Percentiles rank a stretch among this genome's conserved stretches.
These are phyloP conservation scores for Fusarium sp. DNA, from an alignment of 2,329 filamentous ascomycete genomes.

Conservation along the genomic window DNA sequence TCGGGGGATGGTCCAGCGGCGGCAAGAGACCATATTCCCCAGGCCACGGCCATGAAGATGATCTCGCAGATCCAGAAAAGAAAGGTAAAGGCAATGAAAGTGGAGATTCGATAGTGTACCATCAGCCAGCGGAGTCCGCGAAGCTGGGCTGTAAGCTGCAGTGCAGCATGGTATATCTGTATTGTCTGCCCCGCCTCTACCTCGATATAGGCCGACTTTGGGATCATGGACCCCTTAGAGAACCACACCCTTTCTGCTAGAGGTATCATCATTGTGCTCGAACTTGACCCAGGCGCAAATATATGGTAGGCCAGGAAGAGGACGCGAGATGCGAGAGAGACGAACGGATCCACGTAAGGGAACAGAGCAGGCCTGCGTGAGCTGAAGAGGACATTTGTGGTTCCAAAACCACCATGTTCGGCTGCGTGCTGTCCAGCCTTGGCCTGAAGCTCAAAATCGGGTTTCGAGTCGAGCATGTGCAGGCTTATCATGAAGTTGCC, in stretches of 20 bases:
- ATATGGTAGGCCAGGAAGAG: slow-evolving; percentile 77
- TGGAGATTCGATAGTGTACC: slow-evolving; percentile 81
- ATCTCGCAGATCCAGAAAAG: slow-evolving; percentile 85
- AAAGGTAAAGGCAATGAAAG: slow-evolving; percentile 75
- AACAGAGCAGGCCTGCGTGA: slow-evolving; percentile 82
- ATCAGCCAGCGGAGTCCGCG: slow-evolving; percentile 85
- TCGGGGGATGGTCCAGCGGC: slow-evolving; percentile 42
- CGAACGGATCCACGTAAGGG: slow-evolving; percentile 79
- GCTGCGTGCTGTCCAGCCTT: slow-evolving; percentile 47
- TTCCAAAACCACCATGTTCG: slow-evolving; percentile 51
- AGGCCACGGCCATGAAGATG: slow-evolving; percentile 72
- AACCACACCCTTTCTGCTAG: slow-evolving; percentile 84
- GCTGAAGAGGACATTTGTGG: slow-evolving; percentile 62
- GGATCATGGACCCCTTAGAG: slow-evolving; percentile 52
- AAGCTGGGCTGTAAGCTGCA: slow-evolving; percentile 80
- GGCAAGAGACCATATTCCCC: slow-evolving; percentile 65
- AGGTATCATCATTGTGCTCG: slow-evolving; percentile 70
- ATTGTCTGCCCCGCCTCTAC: slow-evolving; percentile 76
- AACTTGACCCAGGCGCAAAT: slow-evolving; percentile 72
- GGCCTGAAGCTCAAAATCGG: slow-evolving; percentile 35
- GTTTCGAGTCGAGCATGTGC: slow-evolving; percentile 68
- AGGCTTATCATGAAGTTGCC: slow-evolving; percentile 97
- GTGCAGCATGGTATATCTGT: slow-evolving; percentile 78
- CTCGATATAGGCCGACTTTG: slow-evolving; percentile 67
- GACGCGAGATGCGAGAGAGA: slow-evolving; percentile 70